Evolutionary conservation across 2,329 filamentous ascomycete species (phyloP), one percentile per base, ranked within the genome.

Genomic region (Chaetomium sp.): DNA sequence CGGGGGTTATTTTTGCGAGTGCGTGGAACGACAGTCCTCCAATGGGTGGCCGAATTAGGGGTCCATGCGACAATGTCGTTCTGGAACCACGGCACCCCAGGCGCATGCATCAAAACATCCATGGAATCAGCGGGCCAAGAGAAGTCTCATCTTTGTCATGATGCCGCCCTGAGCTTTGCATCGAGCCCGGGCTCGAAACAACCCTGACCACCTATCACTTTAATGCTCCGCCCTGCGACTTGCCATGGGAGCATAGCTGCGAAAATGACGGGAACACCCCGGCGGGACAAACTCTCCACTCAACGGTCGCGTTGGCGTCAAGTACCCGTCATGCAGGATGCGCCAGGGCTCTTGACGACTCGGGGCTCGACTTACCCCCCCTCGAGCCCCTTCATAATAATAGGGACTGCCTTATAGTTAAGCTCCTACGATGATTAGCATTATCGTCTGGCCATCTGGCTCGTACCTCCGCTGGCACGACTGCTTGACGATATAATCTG

Each of bases 361-460:
- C 14, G 49, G 49, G 44, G 54, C 27, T 42, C 27, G 41, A 51
- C 46, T 27, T 27, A 27, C 19, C 19, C 19, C 19, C 19, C 19
- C 19, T 27, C 19, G 19, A 27, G 19, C 19, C 46, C 40, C 52
- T 34, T 19, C 49, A 47, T 52, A 43, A 54, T 55, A 49, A 57
- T 59, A 58, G 50, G 50, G 49, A 38, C 14, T 55, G 35, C 42
- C 33, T 52, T 49, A 49, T 59, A 58, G 56, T 47, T 56, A 55
- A 48, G 57, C 54, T 59, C 56, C 53, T 54, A 58, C 57, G 54
- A 58, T 45, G 51, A 52, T 14, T 52, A 44, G 38, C 44, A 53
- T 46, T 58, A 52, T 51, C 34, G 41, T 53, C 19, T 59, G 33
- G 51, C 33, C 34, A 38, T 46, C 9, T 7, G 37, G 33, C 49